Conservation (phyloP, 768 basidiomycete species). For the Amanita pallidorosea region DNA sequence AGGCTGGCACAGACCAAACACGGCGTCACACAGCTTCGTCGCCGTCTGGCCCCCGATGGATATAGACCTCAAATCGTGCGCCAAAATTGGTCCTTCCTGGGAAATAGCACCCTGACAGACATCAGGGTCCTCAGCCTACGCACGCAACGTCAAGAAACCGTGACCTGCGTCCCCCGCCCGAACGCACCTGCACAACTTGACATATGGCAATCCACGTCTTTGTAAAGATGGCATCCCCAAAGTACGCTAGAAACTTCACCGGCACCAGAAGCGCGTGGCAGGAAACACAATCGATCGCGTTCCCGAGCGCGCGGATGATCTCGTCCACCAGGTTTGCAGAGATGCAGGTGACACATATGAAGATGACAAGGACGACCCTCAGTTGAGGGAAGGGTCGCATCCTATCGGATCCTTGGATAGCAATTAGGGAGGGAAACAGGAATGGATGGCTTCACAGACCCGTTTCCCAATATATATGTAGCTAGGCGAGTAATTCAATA, state of each 20-base stretch:
- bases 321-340: conserved; percentile 24
- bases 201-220: conserved; percentile 33
- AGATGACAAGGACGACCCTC: conserved; percentile 10
- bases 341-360: conserved; percentile 5
- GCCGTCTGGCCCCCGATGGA: conserved; percentile 34
- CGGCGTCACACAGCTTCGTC: conserved; percentile 41
- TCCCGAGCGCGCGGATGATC: conserved; percentile 31
- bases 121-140: conserved; percentile 41
- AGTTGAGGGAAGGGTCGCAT: conserved; percentile 1
- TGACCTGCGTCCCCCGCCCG: too few relatives aligned
- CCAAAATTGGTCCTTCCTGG: conserved; percentile 46
- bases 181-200: conserved; percentile 24
- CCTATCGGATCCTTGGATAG: background rate
- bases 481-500: background rate
- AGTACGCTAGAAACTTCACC: conserved; percentile 31
- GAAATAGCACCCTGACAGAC: conserved; percentile 43
- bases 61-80: conserved; percentile 43
- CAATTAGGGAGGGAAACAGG: background rate
- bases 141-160: background rate
- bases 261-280: conserved; percentile 42
- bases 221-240: conserved; percentile 39
- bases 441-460: background rate
- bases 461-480: background rate
- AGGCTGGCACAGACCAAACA: conserved; percentile 43
- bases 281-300: conserved; percentile 36